Conservation (phyloP, 1,284 basidiomycete species). For the Rhodotorula sp. region DNA sequence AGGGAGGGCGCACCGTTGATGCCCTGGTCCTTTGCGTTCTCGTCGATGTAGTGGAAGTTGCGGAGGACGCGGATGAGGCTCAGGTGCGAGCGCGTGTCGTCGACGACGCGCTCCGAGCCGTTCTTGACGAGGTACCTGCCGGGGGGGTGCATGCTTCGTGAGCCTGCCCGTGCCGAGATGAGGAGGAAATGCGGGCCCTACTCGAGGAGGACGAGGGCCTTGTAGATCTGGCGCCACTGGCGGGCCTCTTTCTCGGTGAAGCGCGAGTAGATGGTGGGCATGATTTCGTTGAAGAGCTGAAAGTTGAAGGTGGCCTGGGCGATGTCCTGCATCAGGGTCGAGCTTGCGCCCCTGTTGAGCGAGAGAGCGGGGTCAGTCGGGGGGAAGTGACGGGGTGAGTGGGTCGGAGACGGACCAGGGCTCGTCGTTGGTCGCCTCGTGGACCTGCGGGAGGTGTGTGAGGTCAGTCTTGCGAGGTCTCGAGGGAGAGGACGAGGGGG, state of each 20-base stretch:
- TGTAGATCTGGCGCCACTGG: constrained; percentile 99
- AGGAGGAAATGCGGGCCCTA: constrained; percentile 45
- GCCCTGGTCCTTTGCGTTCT: constrained; percentile 99
- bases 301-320: constrained; percentile 93
- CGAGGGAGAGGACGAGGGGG: too few species aligned
- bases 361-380: not conserved
- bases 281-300: constrained; percentile 99
- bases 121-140: constrained; percentile 83
- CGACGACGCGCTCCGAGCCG: constrained; percentile 96
- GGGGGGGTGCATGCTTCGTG: constrained; percentile 77
- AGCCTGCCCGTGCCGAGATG: constrained; percentile 51
- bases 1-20: constrained; percentile 90
- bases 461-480: too few species aligned
- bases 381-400: not conserved
- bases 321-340: constrained; percentile 98
- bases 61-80: constrained; percentile 96
- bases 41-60: constrained; percentile 98
- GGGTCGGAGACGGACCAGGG: constrained; percentile 68
- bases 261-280: constrained; percentile 91
- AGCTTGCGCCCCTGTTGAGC: constrained; percentile 85
- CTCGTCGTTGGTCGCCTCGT: constrained; percentile 97
- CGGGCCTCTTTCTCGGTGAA: constrained; percentile 85
- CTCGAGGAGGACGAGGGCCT: constrained; percentile 56
- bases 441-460: constrained; percentile 63
- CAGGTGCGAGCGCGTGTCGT: constrained; percentile 92